Percentiles rank a stretch among this genome's conserved stretches.
These are phyloP conservation scores for Sugiyamaella smithiae DNA, from an alignment of 805 yeast species.

Conservation along the genomic window DNA sequence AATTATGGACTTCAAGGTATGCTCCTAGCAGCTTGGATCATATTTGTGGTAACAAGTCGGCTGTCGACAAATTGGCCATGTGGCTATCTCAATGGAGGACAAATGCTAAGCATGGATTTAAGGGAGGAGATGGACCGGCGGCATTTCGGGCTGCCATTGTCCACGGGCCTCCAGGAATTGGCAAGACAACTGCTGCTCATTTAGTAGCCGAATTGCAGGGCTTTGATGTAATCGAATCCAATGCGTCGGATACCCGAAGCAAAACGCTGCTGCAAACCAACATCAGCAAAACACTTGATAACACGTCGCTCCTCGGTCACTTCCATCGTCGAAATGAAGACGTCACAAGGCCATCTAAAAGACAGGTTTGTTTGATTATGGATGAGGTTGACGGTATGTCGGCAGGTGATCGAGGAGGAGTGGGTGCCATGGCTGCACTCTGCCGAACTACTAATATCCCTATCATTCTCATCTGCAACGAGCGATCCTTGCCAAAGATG, in stretches of 20 bases:
- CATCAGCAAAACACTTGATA: conserved; percentile 68
- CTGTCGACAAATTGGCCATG: conserved; percentile 56
- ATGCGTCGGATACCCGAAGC: conserved; percentile 87
- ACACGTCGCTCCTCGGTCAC: conserved; percentile 79
- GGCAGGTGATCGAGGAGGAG: conserved; percentile 98
- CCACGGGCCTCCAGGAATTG: conserved; percentile 93
- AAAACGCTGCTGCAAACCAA: conserved; percentile 68
- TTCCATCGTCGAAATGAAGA: conserved; percentile 38
- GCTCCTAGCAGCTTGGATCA: conserved; percentile 78
- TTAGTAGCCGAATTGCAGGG: conserved; percentile 76
- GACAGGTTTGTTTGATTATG: conserved; percentile 81
- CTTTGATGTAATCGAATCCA: conserved; percentile 76
- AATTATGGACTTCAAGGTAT: conserved; percentile 89
- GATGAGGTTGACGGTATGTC: conserved; percentile 99
- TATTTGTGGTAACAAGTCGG: conserved; percentile 87
- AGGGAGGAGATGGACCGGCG: conserved; percentile 58
- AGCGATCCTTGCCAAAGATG: conserved; percentile 89
- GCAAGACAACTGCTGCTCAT: conserved; percentile 90
- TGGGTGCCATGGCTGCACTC: conserved; percentile 85
- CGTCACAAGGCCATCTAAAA: conserved; percentile 38
- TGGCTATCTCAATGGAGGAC: conserved; percentile 83
- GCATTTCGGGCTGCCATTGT: conserved; percentile 78
- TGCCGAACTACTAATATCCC: conserved; percentile 87
- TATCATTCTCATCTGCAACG: conserved; percentile 90
- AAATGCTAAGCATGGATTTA: conserved; percentile 52